Conservation (phyloP, 1,284 basidiomycete species). For the Tausonia pullulans region DNA sequence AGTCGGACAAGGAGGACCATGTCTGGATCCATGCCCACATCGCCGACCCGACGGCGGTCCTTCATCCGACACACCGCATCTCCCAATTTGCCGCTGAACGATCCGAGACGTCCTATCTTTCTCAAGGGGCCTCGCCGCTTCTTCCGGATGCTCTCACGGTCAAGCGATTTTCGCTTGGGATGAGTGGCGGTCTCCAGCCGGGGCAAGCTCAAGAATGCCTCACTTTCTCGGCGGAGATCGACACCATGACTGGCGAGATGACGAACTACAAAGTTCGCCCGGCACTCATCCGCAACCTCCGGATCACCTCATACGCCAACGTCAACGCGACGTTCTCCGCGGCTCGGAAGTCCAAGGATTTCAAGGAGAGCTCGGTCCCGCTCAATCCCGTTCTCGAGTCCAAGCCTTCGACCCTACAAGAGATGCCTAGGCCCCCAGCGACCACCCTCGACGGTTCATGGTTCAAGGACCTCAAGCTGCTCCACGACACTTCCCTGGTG, state of each 20-base stretch:
- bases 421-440: too few species aligned
- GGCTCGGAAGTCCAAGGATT: background rate
- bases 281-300: conserved; percentile 59
- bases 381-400: conserved; percentile 2
- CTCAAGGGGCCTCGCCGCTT: conserved; percentile 55
- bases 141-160: conserved; percentile 45
- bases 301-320: conserved; percentile 54
- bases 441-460: background rate
- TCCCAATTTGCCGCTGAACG: conserved; percentile 46
- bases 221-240: conserved; percentile 70
- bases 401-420: too few species aligned
- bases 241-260: conserved; percentile 48
- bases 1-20: conserved; percentile 42
- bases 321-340: conserved; percentile 41
- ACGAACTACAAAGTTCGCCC: conserved; percentile 59
- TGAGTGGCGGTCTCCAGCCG: conserved; percentile 28
- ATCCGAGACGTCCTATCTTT: conserved; percentile 50
- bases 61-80: conserved; percentile 58
- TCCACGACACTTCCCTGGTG: conserved; percentile 21
- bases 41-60: conserved; percentile 75
- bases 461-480: conserved; percentile 36
- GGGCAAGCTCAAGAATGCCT: conserved; percentile 44
- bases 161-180: conserved; percentile 48
- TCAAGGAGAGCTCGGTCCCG: background rate
- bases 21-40: conserved; percentile 86